A percentile compares a stretch with the other conserved stretches of the same genome.
phyloP scores from a whole-genome alignment of 2,329 filamentous ascomycete species.

The Ceratocystis ficicola region DNA sequence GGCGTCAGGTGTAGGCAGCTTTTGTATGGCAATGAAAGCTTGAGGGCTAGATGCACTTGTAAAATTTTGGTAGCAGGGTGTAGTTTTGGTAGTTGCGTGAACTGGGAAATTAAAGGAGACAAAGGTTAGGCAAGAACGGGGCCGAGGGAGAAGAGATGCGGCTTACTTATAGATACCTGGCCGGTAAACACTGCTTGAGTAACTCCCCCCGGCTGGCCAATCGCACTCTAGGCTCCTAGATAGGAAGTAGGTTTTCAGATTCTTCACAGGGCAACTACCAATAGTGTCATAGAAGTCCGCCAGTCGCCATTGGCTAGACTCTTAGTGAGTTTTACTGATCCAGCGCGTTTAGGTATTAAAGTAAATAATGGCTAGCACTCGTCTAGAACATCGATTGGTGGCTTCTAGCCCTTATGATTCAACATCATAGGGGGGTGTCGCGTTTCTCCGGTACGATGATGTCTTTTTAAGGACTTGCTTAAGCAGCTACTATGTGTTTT shows the following conservation, averaged over 20 bases:
- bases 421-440: too few relatives aligned
- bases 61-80: background rate
- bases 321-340: background rate
- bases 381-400: too few relatives aligned
- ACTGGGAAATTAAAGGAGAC: background rate
- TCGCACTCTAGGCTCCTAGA: background rate
- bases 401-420: too few relatives aligned
- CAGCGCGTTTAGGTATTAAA: background rate
- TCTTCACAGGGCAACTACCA: background rate
- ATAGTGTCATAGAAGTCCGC: too few relatives aligned
- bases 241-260: background rate
- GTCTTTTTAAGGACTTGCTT: too few relatives aligned
- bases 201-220: background rate
- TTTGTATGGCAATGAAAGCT: too few relatives aligned
- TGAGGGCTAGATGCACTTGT: too few relatives aligned
- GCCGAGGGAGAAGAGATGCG: background rate
- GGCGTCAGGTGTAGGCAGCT: too few relatives aligned
- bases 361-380: too few relatives aligned
- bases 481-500: too few relatives aligned
- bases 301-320: background rate
- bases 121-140: background rate
- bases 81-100: slow-evolving; percentile 5
- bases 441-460: too few relatives aligned
- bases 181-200: background rate
- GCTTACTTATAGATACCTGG: background rate